Evolutionary conservation across 148 eudicot genomes (phyloP), one percentile per base, ranked within the genome.

Genomic region (Heliamphora exappendiculata): DNA sequence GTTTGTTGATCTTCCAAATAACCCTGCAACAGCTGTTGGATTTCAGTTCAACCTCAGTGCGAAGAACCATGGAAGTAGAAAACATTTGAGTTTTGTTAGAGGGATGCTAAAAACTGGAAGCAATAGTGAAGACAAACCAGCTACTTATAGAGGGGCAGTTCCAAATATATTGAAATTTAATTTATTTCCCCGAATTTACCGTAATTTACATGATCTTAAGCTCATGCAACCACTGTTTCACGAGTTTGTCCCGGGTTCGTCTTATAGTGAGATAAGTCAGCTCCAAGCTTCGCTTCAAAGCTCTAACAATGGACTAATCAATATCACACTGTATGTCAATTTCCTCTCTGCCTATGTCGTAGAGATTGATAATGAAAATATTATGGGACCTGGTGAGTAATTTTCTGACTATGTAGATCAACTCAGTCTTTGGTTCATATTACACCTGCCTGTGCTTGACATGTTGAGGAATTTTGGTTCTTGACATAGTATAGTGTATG

Each of bases 181-280:
- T 86, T 80, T 95, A n/a, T 92, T 92, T 76, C 99, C 97, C 13
- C 81, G 90, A 78, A 20, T 89, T 67, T 95, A 91, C 83, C 89
- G 55, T 45, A 95, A 92, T 70, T 45, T 84, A 36, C 89, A 84
- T 50, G 81, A 82, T 75, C 85, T 95, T 62, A 95, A 92, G 89
- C 94, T 95, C 67, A 86, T 88, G 74, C 99, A 92, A 77, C 99
- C 99, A 47, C 82, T 92, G 71, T 87, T 95, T 82, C 97, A 95
- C 37, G 93, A 92, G 78, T 95, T 95, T 74, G 75, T 92, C 22
- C 94, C 94, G 33, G 99, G 99, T 68, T 95, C 97, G 49, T 89
- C 62, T 80, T 80, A 86, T 73, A 82, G 83, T 67, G 89, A 91
- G 72, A 81, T 74, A 70, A 85, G 78, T 81, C 90, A 85, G 77